These are phyloP conservation scores for Trichophyton schoenleinii DNA, from an alignment of 2,329 filamentous ascomycete species.

Conservation along the genomic window DNA sequence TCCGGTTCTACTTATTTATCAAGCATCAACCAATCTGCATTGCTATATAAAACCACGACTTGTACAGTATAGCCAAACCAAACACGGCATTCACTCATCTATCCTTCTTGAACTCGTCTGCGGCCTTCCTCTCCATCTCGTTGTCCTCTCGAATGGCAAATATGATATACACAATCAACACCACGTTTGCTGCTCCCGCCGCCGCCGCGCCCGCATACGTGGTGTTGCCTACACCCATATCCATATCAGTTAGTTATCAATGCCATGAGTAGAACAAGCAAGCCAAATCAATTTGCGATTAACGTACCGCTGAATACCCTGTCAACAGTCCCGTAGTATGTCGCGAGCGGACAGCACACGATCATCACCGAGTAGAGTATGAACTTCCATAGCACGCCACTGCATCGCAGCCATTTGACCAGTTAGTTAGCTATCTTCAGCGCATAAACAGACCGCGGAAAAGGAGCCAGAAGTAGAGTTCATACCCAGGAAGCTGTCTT, in stretches of 20 bases:
- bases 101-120: conserved; percentile 45
- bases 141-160: conserved; percentile 84
- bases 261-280: background rate
- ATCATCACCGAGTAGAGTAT: conserved; percentile 84
- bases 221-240: conserved; percentile 56
- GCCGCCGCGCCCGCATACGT: conserved; percentile 77
- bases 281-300: background rate
- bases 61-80: background rate
- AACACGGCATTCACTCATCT: conserved; percentile 14
- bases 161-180: conserved; percentile 79
- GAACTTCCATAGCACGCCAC: conserved; percentile 79
- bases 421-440: background rate
- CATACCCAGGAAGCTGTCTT: background rate
- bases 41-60: too few relatives aligned
- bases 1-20: too few relatives aligned
- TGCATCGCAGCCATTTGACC: conserved; percentile 23
- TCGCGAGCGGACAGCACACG: conserved; percentile 73
- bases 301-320: conserved; percentile 60
- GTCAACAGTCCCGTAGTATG: conserved; percentile 73
- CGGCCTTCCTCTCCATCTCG: conserved; percentile 56
- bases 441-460: too few relatives aligned
- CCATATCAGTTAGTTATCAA: too few relatives aligned
- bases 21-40: too few relatives aligned
- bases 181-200: conserved; percentile 80
- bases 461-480: background rate